phyloP scores from a whole-genome alignment of 176 grass and related monocot genomes.

The Eleusine coracana region DNA sequence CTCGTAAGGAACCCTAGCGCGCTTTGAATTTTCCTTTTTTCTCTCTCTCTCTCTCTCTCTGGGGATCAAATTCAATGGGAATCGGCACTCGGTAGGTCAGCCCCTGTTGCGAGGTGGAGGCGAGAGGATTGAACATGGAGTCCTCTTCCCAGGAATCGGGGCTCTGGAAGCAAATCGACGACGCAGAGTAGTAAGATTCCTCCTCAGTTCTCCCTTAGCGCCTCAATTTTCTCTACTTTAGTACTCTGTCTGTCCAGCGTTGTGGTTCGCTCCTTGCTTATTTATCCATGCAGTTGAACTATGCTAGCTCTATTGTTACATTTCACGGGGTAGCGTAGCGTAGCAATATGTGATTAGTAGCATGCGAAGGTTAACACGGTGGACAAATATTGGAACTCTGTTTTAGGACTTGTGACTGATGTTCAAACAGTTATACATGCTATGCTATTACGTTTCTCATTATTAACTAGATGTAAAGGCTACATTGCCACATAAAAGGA shows the following conservation, averaged over 20 bases:
- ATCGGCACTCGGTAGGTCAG: not conserved
- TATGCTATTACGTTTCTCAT: not conserved
- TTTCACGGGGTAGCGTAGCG: not conserved
- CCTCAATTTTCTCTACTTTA: not conserved
- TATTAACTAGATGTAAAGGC: not conserved
- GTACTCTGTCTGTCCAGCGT: too few relatives aligned
- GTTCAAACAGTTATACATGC: not conserved
- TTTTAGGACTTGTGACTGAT: not conserved
- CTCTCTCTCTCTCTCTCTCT: too few relatives aligned
- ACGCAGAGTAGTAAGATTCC: conserved; percentile 49
- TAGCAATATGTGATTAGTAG: not conserved
- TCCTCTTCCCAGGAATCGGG: conserved; percentile 43
- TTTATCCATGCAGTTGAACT: not conserved
- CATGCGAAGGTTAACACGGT: not conserved
- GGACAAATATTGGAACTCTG: not conserved
- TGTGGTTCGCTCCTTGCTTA: not conserved
- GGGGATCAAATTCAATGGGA: not conserved
- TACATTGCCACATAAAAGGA: not conserved
- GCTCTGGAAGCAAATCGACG: conserved; percentile 58
- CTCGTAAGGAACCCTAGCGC: not conserved
- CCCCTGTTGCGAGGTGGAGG: not conserved
- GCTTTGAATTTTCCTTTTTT: not conserved
- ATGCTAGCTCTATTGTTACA: not conserved
- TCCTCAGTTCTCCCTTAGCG: not conserved
- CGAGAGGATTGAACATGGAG: conserved; percentile 21